Percentiles rank a stretch among this genome's conserved stretches.
phyloP scores from a whole-genome alignment of 495 filamentous ascomycete species.

The Lasiosphaeria hispida region DNA sequence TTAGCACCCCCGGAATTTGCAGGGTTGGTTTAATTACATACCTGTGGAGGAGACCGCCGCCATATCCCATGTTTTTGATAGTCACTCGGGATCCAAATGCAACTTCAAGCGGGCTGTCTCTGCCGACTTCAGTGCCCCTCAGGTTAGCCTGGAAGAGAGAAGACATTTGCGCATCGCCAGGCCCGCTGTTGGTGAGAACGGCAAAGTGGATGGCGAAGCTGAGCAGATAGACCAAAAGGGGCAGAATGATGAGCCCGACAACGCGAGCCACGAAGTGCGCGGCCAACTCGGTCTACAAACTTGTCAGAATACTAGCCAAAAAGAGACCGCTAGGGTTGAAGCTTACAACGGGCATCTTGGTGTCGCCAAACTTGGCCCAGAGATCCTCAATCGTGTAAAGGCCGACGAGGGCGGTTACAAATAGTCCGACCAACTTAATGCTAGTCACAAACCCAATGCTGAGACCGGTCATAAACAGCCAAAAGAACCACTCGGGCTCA shows the following conservation, averaged over 20 bases:
- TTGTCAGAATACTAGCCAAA: not conserved
- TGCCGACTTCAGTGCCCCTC: conserved; percentile 86
- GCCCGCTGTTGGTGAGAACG: conserved; percentile 89
- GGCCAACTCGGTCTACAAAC: conserved; percentile 59
- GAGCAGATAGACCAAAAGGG: conserved; percentile 84
- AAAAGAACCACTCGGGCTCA: conserved; percentile 82
- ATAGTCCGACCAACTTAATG: conserved; percentile 96
- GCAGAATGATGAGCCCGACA: conserved; percentile 82
- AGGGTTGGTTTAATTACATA: too few relatives aligned
- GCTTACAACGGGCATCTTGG: conserved; percentile 79
- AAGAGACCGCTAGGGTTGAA: not conserved
- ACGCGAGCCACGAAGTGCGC: conserved; percentile 79
- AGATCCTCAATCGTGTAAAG: conserved; percentile 95
- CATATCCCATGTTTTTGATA: conserved; percentile 99
- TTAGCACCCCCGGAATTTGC: too few relatives aligned
- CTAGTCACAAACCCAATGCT: conserved; percentile 98
- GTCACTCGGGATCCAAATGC: conserved; percentile 86
- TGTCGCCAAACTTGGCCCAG: conserved; percentile 96
- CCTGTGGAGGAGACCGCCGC: conserved; percentile 91
- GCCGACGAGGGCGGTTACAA: conserved; percentile 90
- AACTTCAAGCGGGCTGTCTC: conserved; percentile 89
- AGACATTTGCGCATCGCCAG: conserved; percentile 98
- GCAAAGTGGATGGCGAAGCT: conserved; percentile 93
- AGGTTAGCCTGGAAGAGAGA: conserved; percentile 98
- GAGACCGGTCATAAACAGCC: conserved; percentile 86